These are phyloP conservation scores for Avicennia marina DNA, from an alignment of 257 asterid genomes.

Conservation along the genomic window DNA sequence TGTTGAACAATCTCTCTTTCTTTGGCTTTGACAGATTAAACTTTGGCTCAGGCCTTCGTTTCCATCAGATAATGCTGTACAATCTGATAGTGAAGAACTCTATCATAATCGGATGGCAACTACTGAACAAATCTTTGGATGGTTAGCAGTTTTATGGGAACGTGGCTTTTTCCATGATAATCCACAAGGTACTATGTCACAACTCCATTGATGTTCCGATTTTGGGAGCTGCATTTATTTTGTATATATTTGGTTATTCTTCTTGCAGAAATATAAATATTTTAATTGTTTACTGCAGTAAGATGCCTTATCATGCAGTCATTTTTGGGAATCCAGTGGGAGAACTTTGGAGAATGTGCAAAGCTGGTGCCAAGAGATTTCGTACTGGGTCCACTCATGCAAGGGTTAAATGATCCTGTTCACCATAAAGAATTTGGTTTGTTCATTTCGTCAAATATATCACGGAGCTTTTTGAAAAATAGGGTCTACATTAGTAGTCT, in stretches of 20 bases:
- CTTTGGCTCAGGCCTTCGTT: slow-evolving; percentile 59
- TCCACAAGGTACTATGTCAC: slow-evolving; percentile 63
- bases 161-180: slow-evolving; percentile 92
- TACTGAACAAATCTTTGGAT: slow-evolving; percentile 52
- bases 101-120: slow-evolving; percentile 48
- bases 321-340: slow-evolving; percentile 67
- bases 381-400: slow-evolving; percentile 73
- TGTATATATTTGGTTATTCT: no score
- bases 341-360: slow-evolving; percentile 42
- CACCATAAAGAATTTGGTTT: slow-evolving; percentile 88
- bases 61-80: slow-evolving; percentile 31
- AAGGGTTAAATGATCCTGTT: slow-evolving; percentile 88
- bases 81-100: slow-evolving; percentile 33
- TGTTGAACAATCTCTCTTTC: slow-evolving; percentile 15
- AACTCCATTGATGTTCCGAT: slow-evolving; percentile 1
- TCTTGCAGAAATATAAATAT: slow-evolving; percentile 9
- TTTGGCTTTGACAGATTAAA: slow-evolving; percentile 47
- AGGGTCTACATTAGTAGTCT: slow-evolving; percentile 12
- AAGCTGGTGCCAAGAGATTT: slow-evolving; percentile 60
- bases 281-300: slow-evolving; percentile 40
- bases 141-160: slow-evolving; percentile 88
- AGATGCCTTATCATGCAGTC: slow-evolving; percentile 90
- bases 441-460: slow-evolving; percentile 18
- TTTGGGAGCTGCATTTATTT: slow-evolving; percentile 10
- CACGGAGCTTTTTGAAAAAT: not conserved